phyloP scores from a whole-genome alignment of 352 stramenopile species.

The Globisporangium alternatum region DNA sequence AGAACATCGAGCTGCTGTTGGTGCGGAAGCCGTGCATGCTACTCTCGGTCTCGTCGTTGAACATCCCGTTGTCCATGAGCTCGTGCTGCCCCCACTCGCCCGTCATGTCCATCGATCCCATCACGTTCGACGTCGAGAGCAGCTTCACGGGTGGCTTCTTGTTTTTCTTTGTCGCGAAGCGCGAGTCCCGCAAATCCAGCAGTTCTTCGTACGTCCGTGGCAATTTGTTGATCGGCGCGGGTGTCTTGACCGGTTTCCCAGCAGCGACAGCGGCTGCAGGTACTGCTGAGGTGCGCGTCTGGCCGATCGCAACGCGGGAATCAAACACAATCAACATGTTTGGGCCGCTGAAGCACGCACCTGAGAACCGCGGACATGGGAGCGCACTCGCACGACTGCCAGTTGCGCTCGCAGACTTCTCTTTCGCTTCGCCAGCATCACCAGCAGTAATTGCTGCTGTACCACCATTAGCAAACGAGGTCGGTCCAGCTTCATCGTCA shows the following conservation, averaged over 20 bases:
- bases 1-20: conserved; percentile 36
- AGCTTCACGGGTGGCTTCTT: conserved; percentile 63
- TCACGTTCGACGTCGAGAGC: conserved; percentile 38
- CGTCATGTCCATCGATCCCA: conserved; percentile 50
- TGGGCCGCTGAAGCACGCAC: conserved; percentile 76
- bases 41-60: conserved; percentile 32
- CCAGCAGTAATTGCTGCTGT: neutral
- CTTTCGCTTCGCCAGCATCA: neutral
- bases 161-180: conserved; percentile 80
- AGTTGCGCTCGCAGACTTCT: conserved; percentile 2
- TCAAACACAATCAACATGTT: conserved; percentile 87
- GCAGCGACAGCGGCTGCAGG: conserved; percentile 46
- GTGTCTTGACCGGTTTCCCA: conserved; percentile 47
- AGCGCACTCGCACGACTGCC: conserved; percentile 30
- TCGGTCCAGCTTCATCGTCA: conserved; percentile 17
- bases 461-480: neutral
- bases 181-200: conserved; percentile 65
- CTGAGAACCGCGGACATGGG: conserved; percentile 76
- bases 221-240: conserved; percentile 39
- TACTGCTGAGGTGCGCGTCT: conserved; percentile 42
- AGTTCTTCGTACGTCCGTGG: conserved; percentile 78
- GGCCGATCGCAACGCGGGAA: conserved; percentile 74
- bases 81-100: conserved; percentile 50
- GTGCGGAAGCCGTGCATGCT: conserved; percentile 11
- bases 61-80: conserved; percentile 17